Evolutionary conservation across 2,329 filamentous ascomycete genomes (phyloP).

Genomic region (Lecanosticta acicola): DNA sequence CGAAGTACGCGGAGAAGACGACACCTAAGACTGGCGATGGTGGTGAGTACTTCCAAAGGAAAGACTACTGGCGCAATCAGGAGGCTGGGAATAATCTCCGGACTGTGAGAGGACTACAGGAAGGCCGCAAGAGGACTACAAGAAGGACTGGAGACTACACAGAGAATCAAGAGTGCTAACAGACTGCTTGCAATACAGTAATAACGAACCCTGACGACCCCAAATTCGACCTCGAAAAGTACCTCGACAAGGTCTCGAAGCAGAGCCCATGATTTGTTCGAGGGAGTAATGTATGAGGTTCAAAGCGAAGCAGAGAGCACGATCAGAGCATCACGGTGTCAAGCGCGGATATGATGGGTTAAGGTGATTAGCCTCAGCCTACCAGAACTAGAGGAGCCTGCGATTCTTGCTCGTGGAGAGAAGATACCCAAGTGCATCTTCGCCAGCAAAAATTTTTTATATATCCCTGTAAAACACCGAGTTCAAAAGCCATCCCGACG

Average conservation of each 20-base stretch:
- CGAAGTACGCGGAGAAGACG: conserved; percentile 78
- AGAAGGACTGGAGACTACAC: neutral
- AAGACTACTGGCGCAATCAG: no score
- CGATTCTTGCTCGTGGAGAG: conserved; percentile 6
- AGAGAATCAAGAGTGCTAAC: neutral
- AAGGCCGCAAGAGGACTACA: neutral
- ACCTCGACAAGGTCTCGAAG: conserved; percentile 57
- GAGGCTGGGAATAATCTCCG: no score
- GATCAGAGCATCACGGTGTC: neutral
- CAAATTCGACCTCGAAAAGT: conserved; percentile 90
- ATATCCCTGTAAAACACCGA: conserved; percentile 17
- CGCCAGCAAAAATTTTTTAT: conserved; percentile 16
- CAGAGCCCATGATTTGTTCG: conserved; percentile 34
- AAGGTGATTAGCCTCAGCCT: neutral
- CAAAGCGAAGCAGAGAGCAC: conserved; percentile 5
- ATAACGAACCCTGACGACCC: conserved; percentile 74
- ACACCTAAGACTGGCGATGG: conserved; percentile 42
- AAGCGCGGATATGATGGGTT: conserved; percentile 1
- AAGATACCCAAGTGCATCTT: conserved; percentile 12
- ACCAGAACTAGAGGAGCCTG: conserved; percentile 3
- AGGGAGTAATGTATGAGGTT: conserved; percentile 3
- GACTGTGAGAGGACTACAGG: neutral
- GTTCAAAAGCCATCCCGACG: no score
- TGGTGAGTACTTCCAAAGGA: no score
- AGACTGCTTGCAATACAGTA: conserved; percentile 41